phyloP scores from a whole-genome alignment of 148 eudicot species.

The Selenicereus undatus region DNA sequence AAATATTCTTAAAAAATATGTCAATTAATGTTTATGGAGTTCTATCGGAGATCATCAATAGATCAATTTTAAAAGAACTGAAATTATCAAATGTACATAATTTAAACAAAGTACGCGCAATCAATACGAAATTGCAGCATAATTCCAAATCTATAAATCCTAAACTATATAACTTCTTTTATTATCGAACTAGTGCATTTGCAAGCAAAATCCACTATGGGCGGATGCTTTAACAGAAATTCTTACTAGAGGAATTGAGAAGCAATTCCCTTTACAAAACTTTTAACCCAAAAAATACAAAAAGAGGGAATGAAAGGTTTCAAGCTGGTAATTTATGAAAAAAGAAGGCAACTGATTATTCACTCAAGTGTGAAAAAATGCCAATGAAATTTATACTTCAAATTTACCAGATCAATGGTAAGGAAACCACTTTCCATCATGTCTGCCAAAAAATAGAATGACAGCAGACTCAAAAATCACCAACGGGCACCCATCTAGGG shows the following conservation, averaged over 20 bases:
- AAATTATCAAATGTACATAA: too few relatives aligned
- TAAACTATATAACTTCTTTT: too few relatives aligned
- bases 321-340: constrained; percentile 3
- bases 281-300: not conserved
- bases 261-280: not conserved
- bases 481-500: constrained; percentile 24
- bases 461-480: constrained; percentile 17
- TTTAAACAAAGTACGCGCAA: too few relatives aligned
- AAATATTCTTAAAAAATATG: too few relatives aligned
- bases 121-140: too few relatives aligned
- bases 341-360: constrained; percentile 4
- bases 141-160: too few relatives aligned
- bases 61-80: too few relatives aligned
- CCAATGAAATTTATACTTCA: constrained; percentile 24
- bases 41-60: too few relatives aligned
- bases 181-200: too few relatives aligned
- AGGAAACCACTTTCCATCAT: constrained; percentile 13
- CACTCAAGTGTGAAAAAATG: constrained; percentile 11
- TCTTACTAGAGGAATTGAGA: not conserved
- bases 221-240: not conserved
- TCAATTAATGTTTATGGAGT: too few relatives aligned
- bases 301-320: not conserved
- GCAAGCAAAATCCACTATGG: too few relatives aligned
- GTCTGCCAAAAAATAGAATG: constrained; percentile 17
- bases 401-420: constrained; percentile 25